phyloP scores from a whole-genome alignment of 2,329 filamentous ascomycete genomes.

The Trichoderma sp. region DNA sequence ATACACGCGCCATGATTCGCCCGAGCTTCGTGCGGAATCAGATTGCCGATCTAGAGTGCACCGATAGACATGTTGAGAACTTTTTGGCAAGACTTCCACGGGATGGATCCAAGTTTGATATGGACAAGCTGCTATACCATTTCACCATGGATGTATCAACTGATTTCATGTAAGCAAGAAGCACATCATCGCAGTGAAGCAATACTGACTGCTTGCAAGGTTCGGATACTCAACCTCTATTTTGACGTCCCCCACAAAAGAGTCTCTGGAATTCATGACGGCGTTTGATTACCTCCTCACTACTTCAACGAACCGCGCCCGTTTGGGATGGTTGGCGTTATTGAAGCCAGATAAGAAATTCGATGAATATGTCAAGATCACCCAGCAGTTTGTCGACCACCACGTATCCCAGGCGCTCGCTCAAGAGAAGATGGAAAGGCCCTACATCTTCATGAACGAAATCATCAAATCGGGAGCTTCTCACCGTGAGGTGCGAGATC shows the following conservation, averaged over 20 bases:
- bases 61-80: slow-evolving; percentile 65
- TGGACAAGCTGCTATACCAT: slow-evolving; percentile 62
- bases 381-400: slow-evolving; percentile 47
- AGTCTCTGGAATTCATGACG: slow-evolving; percentile 42
- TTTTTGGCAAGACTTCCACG: slow-evolving; percentile 57
- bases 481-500: slow-evolving; percentile 45
- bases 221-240: slow-evolving; percentile 44
- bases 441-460: slow-evolving; percentile 58
- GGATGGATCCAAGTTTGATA: slow-evolving; percentile 55
- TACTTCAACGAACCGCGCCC: slow-evolving; percentile 37
- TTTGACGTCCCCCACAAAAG: slow-evolving; percentile 35
- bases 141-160: slow-evolving; percentile 66
- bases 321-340: slow-evolving; percentile 41
- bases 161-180: slow-evolving; percentile 53
- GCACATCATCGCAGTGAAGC: background rate
- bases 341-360: slow-evolving; percentile 38
- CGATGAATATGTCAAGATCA: slow-evolving; percentile 37
- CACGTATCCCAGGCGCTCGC: slow-evolving; percentile 44
- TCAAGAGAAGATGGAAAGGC: slow-evolving; percentile 34
- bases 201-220: slow-evolving; percentile 22
- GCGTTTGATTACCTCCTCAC: slow-evolving; percentile 48
- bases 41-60: slow-evolving; percentile 65
- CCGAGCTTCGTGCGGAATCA: slow-evolving; percentile 54
- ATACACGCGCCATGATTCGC: slow-evolving; percentile 50
- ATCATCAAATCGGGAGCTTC: slow-evolving; percentile 47